A percentile compares a stretch with the other conserved stretches of the same genome.
Evolutionary conservation across 176 grass and related monocot genomes (phyloP).

Genomic region (Raddia distichophylla): DNA sequence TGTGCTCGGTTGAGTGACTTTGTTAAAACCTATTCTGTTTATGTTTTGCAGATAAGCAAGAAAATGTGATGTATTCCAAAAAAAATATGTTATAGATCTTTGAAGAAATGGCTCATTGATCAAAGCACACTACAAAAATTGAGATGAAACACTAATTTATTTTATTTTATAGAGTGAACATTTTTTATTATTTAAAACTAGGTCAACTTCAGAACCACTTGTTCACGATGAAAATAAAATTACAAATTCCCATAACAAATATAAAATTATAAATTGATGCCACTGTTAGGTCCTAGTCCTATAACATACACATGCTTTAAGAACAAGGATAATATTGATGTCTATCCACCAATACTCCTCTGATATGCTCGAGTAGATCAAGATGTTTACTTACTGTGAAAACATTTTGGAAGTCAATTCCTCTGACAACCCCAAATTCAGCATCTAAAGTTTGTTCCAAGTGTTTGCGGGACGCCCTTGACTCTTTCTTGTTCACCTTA

Average conservation of each 20-base stretch:
- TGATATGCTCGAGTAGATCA: conserved; percentile 27
- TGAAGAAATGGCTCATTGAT: conserved; percentile 20
- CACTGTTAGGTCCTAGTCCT: not conserved
- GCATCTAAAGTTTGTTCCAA: conserved; percentile 73
- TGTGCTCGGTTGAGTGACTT: conserved; percentile 4
- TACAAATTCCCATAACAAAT: not conserved
- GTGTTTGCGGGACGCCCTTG: conserved; percentile 60
- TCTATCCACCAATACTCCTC: not conserved
- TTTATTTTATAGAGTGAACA: conserved; percentile 28
- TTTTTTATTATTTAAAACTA: not conserved
- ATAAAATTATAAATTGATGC: not conserved
- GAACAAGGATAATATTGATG: conserved; percentile 20
- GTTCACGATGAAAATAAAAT: conserved; percentile 5
- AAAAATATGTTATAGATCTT: conserved; percentile 20
- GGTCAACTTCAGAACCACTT: not conserved
- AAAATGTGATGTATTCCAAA: not conserved
- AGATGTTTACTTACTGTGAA: conserved; percentile 71
- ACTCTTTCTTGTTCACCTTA: conserved; percentile 54
- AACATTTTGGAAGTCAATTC: conserved; percentile 98
- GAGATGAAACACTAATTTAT: not conserved
- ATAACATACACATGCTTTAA: not conserved
- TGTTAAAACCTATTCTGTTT: conserved; percentile 1
- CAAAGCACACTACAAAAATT: not conserved
- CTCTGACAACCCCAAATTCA: conserved; percentile 91
- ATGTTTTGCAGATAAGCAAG: not conserved